Evolutionary conservation across 768 basidiomycete genomes (phyloP).

Genomic region (Rubroboletus pulcherrimus): DNA sequence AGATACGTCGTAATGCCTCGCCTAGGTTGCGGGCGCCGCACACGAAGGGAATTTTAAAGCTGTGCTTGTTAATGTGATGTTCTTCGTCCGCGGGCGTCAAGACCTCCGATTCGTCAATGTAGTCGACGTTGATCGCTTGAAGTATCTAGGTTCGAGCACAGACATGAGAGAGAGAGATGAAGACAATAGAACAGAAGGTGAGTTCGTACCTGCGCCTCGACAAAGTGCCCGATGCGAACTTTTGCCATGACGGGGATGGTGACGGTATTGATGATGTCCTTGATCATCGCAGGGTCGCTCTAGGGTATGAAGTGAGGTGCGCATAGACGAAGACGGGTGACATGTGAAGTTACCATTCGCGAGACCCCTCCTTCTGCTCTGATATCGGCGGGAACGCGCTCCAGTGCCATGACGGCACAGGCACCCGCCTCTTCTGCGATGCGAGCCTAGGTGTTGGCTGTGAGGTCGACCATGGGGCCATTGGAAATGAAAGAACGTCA

Average conservation of each 20-base stretch:
- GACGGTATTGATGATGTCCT: slow-evolving; percentile 89
- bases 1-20: slow-evolving; percentile 93
- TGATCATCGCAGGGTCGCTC: slow-evolving; percentile 97
- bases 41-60: slow-evolving; percentile 93
- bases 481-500: slow-evolving; percentile 5
- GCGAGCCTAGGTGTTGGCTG: slow-evolving; percentile 56
- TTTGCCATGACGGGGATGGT: slow-evolving; percentile 98
- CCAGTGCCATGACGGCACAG: slow-evolving; percentile 96
- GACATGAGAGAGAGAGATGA: neutral
- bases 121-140: slow-evolving; percentile 92
- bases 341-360: slow-evolving; percentile 68
- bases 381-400: slow-evolving; percentile 95
- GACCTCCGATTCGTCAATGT: slow-evolving; percentile 94
- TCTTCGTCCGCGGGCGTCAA: slow-evolving; percentile 95
- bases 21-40: slow-evolving; percentile 95
- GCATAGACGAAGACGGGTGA: neutral
- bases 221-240: slow-evolving; percentile 95
- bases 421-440: slow-evolving; percentile 98
- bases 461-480: neutral
- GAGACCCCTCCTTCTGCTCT: slow-evolving; percentile 90
- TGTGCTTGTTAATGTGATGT: slow-evolving; percentile 95
- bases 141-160: slow-evolving; percentile 57
- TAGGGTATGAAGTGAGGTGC: slow-evolving; percentile 20
- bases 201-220: slow-evolving; percentile 79
- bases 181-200: too few species aligned